Conservation (phyloP, 2,329 filamentous ascomycete genomes). For the Stagonosporopsis vannaccii region DNA sequence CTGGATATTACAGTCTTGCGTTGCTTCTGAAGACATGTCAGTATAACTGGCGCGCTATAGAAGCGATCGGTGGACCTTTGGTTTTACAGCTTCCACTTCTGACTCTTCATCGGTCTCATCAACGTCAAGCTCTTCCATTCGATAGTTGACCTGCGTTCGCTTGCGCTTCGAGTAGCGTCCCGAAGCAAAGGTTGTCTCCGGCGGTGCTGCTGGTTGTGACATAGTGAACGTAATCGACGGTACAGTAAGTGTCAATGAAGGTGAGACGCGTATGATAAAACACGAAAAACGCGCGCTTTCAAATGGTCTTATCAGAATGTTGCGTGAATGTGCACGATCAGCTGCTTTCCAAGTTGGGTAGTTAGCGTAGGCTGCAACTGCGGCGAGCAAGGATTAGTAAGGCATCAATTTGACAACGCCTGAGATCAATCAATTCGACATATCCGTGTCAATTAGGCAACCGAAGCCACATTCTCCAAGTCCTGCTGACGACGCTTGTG, state of each 20-base stretch:
- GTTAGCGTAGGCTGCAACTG: conserved; percentile 45
- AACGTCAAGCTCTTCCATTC: conserved; percentile 32
- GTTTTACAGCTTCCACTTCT: conserved; percentile 23
- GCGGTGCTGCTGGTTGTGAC: conserved; percentile 19
- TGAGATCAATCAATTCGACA: background rate
- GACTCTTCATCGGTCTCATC: conserved; percentile 29
- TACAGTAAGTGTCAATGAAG: background rate
- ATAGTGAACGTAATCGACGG: conserved; percentile 16
- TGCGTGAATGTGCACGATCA: conserved; percentile 19
- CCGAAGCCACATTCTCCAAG: background rate
- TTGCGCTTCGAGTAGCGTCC: conserved; percentile 46
- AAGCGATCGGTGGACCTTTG: conserved; percentile 34
- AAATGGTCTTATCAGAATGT: conserved; percentile 31
- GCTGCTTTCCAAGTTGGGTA: conserved; percentile 20
- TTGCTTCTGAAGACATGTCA: conserved; percentile 30
- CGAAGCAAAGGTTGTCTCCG: conserved; percentile 23
- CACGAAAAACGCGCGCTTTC: conserved; percentile 37
- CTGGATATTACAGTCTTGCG: conserved; percentile 27
- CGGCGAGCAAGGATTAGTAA: conserved; percentile 33
- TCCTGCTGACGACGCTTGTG: background rate
- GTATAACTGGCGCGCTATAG: background rate
- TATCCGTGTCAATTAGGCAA: background rate
- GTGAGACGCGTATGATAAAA: conserved; percentile 19
- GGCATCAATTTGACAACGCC: conserved; percentile 36
- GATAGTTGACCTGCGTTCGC: conserved; percentile 42